Percentiles rank a stretch among this genome's conserved stretches.
Conservation (phyloP, 768 basidiomycete genomes). For the Lactarius evosmus region DNA sequence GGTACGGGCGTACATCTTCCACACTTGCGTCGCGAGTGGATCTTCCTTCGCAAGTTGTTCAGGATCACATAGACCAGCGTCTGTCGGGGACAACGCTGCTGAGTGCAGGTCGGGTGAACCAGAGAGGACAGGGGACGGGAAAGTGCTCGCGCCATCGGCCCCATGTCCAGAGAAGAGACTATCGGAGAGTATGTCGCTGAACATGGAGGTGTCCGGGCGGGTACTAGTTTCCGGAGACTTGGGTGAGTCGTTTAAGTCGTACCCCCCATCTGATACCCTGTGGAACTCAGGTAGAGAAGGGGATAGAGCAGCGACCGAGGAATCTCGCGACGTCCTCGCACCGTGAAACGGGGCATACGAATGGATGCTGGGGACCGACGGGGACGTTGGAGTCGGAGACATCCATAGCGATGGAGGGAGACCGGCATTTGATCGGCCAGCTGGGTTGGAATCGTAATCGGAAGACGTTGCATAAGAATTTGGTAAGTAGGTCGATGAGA, state of each 20-base stretch:
- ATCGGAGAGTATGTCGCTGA: conserved; percentile 49
- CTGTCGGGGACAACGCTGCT: conserved; percentile 39
- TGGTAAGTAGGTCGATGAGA: conserved; percentile 19
- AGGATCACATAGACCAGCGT: conserved; percentile 45
- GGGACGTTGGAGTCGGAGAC: conserved; percentile 59
- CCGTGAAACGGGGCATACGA: conserved; percentile 30
- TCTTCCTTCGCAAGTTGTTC: conserved; percentile 76
- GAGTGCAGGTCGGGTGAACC: conserved; percentile 66
- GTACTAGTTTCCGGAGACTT: conserved; percentile 4
- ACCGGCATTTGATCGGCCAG: conserved; percentile 51
- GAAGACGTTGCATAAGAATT: conserved; percentile 30
- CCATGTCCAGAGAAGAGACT: conserved; percentile 55
- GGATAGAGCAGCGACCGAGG: conserved; percentile 27
- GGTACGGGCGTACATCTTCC: conserved; percentile 92
- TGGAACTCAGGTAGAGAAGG: conserved; percentile 33
- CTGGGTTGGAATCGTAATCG: conserved; percentile 30
- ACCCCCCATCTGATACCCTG: conserved; percentile 26
- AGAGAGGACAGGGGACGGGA: conserved; percentile 61
- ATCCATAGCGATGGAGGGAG: conserved; percentile 82
- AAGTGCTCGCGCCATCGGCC: conserved; percentile 47
- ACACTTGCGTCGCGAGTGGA: conserved; percentile 91
- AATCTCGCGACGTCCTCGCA: conserved; percentile 19
- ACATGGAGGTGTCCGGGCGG: conserved; percentile 37
- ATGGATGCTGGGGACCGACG: conserved; percentile 40
- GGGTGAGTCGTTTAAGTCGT: conserved; percentile 17